These are phyloP conservation scores for Pleoardoris graminearum DNA, from an alignment of 2,329 filamentous ascomycete genomes.

Conservation along the genomic window DNA sequence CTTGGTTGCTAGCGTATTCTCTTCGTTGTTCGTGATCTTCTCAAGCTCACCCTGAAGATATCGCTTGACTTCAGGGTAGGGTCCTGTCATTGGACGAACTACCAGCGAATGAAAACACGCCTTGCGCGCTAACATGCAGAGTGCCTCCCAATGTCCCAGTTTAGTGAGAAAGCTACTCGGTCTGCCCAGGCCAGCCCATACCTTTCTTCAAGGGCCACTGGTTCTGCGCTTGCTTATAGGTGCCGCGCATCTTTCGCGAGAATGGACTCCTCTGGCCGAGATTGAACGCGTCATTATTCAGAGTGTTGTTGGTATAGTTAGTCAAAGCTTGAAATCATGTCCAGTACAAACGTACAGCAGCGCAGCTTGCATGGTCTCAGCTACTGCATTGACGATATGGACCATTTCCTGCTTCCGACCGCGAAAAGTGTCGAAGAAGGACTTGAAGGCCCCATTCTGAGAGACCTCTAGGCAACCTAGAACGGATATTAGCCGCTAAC, in stretches of 20 bases:
- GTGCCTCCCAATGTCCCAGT: not conserved
- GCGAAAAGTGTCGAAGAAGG: not conserved
- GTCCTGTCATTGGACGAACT: not conserved
- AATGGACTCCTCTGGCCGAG: not conserved
- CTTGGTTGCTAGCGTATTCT: not conserved
- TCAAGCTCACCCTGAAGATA: not conserved
- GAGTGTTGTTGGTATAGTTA: not conserved
- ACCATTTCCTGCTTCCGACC: not conserved
- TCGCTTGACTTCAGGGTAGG: not conserved
- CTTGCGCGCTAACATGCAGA: not conserved
- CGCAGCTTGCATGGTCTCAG: not conserved
- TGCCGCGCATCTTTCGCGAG: not conserved
- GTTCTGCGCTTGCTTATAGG: too few relatives aligned
- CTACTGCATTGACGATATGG: not conserved
- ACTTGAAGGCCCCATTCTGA: not conserved
- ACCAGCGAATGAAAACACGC: not conserved
- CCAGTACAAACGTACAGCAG: not conserved
- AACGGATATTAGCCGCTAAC: too few relatives aligned
- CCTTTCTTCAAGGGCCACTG: too few relatives aligned
- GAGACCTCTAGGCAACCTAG: not conserved
- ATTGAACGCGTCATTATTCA: constrained; percentile 8
- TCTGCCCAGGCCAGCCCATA: too few relatives aligned
- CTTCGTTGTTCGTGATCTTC: not conserved
- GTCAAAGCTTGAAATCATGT: too few relatives aligned
- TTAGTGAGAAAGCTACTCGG: too few relatives aligned